Evolutionary conservation across 129 eudicot species (phyloP), one percentile per base, ranked within the genome.

Genomic region (Ambrosia trifida): DNA sequence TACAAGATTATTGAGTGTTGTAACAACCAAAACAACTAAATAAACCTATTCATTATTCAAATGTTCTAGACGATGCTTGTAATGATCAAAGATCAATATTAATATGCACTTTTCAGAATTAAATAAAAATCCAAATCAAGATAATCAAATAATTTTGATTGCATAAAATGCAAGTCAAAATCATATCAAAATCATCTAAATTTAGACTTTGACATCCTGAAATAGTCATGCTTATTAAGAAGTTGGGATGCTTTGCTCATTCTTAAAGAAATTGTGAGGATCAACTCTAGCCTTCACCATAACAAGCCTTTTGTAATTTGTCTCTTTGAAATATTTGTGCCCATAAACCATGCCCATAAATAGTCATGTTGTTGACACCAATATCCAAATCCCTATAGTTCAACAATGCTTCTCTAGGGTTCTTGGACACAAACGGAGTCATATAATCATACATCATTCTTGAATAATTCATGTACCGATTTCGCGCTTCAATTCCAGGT

Each of bases 331-430:
- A 16, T 50, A 59, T 7, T 59, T 30, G 65, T 59, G 40, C 40
- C 65, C 65, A 59, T 59, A 59, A 59, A 59, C 65, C 65, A 12
- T 59, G 11, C 65, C 65, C 8, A 30, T 24, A 59, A 28, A 9
- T 17, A 59, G 30, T 19, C 18, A 6, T 59, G 14, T 41, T 50
- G 6, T 16, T 50, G 18, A 16, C 19, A 16, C 57, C 57, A 50
- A 50, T 50, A 50, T 50, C 57, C 28, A 16, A 50, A 50, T 50
- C 57, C 57, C 57, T 50, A 16, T 50, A 50, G 57, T 50, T 50
- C 28, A 50, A 50, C n/a, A 50, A 50, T 50, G 57, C 28, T 50
- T 50, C 57, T 50, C 57, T 50, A 50, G 57, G 57, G 57, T 50
- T 50, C 2, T 50, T 50, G 0, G 57, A 50, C 24, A 50, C 57